Percentiles rank a stretch among this genome's conserved stretches.
Conservation (phyloP, 768 basidiomycete species). For the Dacryopinax spathularia region DNA sequence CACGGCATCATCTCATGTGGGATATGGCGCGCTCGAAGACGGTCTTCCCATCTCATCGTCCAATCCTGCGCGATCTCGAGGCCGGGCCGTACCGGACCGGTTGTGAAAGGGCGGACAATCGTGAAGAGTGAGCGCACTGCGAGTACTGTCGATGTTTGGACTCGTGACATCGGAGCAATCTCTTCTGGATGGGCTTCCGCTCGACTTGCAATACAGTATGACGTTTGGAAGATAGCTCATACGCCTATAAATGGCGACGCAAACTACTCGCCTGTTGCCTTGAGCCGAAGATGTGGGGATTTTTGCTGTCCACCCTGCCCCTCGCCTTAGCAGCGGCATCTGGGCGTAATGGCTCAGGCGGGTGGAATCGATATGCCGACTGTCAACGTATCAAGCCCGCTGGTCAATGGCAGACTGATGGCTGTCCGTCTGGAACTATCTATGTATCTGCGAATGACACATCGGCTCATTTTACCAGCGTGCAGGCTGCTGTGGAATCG, state of each 20-base stretch:
- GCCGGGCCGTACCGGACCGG: too few species aligned
- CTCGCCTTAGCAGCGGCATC: not conserved
- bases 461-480: conserved; percentile 32
- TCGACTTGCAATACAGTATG: too few species aligned
- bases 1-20: too few species aligned
- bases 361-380: conserved; percentile 21
- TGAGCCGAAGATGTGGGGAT: not conserved
- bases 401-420: conserved; percentile 31
- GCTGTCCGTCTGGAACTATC: conserved; percentile 45
- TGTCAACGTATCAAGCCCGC: conserved; percentile 41
- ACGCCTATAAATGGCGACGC: not conserved
- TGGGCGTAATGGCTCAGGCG: not conserved
- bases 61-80: too few species aligned
- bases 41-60: too few species aligned
- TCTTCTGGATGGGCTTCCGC: too few species aligned
- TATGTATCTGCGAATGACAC: conserved; percentile 41
- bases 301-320: not conserved
- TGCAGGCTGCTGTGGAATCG: conserved; percentile 44
- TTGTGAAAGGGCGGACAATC: too few species aligned
- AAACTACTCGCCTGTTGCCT: not conserved
- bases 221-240: too few species aligned
- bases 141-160: too few species aligned
- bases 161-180: too few species aligned
- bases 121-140: too few species aligned
- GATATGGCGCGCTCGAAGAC: too few species aligned